Conservation (phyloP, 345 rosid species). For the Brassica napus region Da-Ae NC_063439.1:4424501-4425000, state of each 20-base stretch:
- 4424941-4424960: slow-evolving; percentile 24
- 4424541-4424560: neutral
- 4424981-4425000: slow-evolving; percentile 28
- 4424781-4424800: slow-evolving; percentile 30
- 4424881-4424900: slow-evolving; percentile 22
- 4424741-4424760: slow-evolving; percentile 5
- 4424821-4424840: neutral
- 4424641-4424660: slow-evolving; percentile 14
- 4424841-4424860: slow-evolving; percentile 24
- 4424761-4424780: slow-evolving; percentile 26
- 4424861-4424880: slow-evolving; percentile 1
- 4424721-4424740: slow-evolving; percentile 28
- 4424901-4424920: slow-evolving; percentile 32
- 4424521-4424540: neutral
- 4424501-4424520: neutral
- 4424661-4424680: neutral
- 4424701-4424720: neutral
- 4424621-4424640: slow-evolving; percentile 1
- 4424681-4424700: slow-evolving; percentile 27
- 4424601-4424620: neutral
- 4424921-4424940: slow-evolving; percentile 9
- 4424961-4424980: slow-evolving; percentile 23
- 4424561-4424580: neutral
- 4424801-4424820: slow-evolving; percentile 35
- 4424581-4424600: neutral